Percentiles rank a stretch among this genome's conserved stretches.
phyloP scores from a whole-genome alignment of 257 asterid species.

The Forsythia viridissima region DNA sequence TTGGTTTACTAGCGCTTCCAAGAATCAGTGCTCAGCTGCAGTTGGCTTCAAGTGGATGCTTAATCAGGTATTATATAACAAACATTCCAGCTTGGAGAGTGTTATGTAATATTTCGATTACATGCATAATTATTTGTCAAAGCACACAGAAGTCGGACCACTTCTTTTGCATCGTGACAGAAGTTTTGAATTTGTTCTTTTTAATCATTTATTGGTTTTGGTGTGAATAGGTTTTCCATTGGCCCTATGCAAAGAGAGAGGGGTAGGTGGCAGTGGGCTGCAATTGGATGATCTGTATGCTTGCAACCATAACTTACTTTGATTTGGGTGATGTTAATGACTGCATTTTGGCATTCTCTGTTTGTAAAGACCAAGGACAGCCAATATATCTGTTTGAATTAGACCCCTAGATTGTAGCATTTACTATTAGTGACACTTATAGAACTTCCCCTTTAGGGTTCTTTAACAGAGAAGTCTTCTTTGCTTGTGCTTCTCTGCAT shows the following conservation, averaged over 20 bases:
- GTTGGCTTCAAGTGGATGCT: constrained; percentile 99
- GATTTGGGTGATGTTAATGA: not conserved
- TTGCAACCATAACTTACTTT: not conserved
- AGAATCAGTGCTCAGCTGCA: constrained; percentile 87
- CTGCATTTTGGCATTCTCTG: not conserved
- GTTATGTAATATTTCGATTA: not conserved
- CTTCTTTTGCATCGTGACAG: not conserved
- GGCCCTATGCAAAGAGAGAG: not conserved
- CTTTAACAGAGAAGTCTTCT: not conserved
- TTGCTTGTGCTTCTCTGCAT: not conserved
- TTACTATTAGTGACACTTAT: not conserved
- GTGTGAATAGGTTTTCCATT: not conserved
- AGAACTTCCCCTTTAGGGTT: not conserved
- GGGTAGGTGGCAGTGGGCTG: not conserved
- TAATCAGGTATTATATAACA: constrained; percentile 60
- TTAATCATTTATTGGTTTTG: not conserved
- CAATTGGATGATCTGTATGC: not conserved
- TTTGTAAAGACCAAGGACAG: not conserved
- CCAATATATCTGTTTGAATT: not conserved
- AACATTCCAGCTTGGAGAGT: not conserved
- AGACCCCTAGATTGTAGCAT: not conserved
- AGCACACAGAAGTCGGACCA: not conserved
- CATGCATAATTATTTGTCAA: not conserved
- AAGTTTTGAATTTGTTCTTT: not conserved
- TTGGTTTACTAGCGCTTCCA: constrained; percentile 78